Base-by-base conservation (phyloP, 371 early-diverging fungal species). In the Actinomortierella wolfii region DNA sequence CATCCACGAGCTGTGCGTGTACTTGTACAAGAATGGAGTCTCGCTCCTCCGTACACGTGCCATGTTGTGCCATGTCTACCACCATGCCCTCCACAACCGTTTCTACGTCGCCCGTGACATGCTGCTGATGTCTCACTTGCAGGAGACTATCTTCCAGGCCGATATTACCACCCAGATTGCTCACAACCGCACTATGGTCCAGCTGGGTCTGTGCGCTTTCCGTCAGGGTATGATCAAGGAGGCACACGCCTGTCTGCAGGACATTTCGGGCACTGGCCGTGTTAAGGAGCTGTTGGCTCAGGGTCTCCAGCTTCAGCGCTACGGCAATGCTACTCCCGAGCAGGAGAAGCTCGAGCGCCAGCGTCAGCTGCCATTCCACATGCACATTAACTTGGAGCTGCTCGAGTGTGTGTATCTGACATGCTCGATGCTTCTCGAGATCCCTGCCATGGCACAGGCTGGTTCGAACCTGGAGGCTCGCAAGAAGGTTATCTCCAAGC, bases 321-420 rank as follows among this genome's bases (percentile, higher is more conserved):
- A 86, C 73, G 83, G 82, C 42, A 66, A 84, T 53, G 82, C 87
- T 59, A 87, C 91, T 14, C 86, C 93, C 5, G 97, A 95, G 68
- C 88, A 92, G 71, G 98, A 97, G 75, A 89, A 89, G 68, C 80
- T 92, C 28, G 96, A 96, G 76, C 92, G 93, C 76, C 92, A 90
- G 81, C 87, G 97, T 52, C 96, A 93, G 84, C 83, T 98, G 67
- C 99, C 98, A 23, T 97, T 97, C 94, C 97, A 97, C 83, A 94
- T 97, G 94, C 97, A 96, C 84, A 95, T 99, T 81, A 97, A 97
- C 84, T 80, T 97, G 64, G 99, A 99, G 78, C 87, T 99, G 25
- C 79, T 99, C 45, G 99, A 99, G 84, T 96, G 94, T 76, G 94
- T 94, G 29, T 97, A 95, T 80, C 81, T 97, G 76, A 93, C 94